Evolutionary conservation across 1,139 yeast genomes (phyloP).

Genomic region (Blastobotrys apis): DNA sequence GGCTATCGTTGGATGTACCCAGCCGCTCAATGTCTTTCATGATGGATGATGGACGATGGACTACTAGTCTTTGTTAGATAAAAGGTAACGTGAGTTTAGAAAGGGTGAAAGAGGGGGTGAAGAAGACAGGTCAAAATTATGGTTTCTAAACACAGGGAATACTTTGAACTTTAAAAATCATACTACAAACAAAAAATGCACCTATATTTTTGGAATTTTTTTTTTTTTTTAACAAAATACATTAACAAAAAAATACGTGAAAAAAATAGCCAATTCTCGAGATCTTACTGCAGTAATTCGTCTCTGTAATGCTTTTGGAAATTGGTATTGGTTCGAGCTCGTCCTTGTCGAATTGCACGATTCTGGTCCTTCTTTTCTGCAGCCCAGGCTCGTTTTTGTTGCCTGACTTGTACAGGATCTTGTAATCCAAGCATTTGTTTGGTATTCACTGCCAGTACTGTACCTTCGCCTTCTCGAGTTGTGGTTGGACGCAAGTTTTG

Average conservation of each 20-base stretch:
- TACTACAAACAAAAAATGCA: not conserved
- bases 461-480: constrained; percentile 85
- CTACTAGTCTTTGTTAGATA: not conserved
- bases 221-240: not conserved
- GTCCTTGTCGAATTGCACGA: constrained; percentile 70
- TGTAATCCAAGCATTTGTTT: constrained; percentile 52
- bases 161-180: too few relatives aligned
- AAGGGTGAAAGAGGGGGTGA: too few relatives aligned
- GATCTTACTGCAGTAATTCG: constrained; percentile 77
- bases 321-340: constrained; percentile 76
- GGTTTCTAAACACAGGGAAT: too few relatives aligned
- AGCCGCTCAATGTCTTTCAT: not conserved
- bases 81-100: too few relatives aligned
- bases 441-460: constrained; percentile 88
- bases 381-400: constrained; percentile 74
- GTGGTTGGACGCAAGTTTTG: constrained; percentile 78
- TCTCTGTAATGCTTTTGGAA: constrained; percentile 91
- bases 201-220: not conserved
- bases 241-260: not conserved
- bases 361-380: constrained; percentile 64
- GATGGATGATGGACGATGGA: not conserved
- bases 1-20: not conserved
- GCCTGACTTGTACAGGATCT: constrained; percentile 46
- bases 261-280: not conserved
- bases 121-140: too few relatives aligned